phyloP scores from a whole-genome alignment of 257 asterid genomes.

The Buddleja alternifolia region DNA sequence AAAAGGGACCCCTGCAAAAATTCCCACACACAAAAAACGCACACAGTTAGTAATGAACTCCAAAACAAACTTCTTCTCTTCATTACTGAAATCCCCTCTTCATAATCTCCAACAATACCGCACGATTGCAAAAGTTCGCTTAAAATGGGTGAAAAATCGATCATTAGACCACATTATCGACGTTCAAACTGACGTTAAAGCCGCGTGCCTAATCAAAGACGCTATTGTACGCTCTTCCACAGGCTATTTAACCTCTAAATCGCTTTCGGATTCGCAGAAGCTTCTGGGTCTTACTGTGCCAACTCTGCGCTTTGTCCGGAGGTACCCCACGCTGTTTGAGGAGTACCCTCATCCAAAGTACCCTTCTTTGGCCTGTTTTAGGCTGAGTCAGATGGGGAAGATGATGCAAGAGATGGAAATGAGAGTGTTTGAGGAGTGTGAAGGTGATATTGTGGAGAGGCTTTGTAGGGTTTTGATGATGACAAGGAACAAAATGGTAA shows the following conservation, averaged over 20 bases:
- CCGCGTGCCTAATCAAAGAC: conserved; percentile 78
- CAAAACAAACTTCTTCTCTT: conserved; percentile 22
- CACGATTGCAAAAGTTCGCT: conserved; percentile 67
- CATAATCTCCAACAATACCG: conserved; percentile 51
- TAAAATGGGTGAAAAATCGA: conserved; percentile 93
- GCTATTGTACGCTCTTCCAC: conserved; percentile 71
- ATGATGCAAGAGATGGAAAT: conserved; percentile 64
- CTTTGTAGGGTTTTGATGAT: conserved; percentile 81
- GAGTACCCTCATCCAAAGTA: conserved; percentile 94
- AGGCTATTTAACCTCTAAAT: conserved; percentile 64
- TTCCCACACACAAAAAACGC: background rate
- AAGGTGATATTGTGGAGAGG: conserved; percentile 62
- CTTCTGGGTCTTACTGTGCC: conserved; percentile 83
- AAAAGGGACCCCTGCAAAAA: too few species aligned
- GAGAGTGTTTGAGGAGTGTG: conserved; percentile 48
- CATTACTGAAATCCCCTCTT: conserved; percentile 27
- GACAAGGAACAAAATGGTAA: conserved; percentile 68
- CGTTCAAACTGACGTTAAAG: conserved; percentile 79
- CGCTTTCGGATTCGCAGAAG: conserved; percentile 70
- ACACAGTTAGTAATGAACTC: conserved; percentile 37
- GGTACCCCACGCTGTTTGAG: conserved; percentile 84
- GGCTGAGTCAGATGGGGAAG: conserved; percentile 61
- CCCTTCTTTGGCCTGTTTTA: conserved; percentile 77
- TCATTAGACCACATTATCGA: conserved; percentile 82
- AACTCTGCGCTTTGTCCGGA: conserved; percentile 72